Evolutionary conservation across 768 basidiomycete species (phyloP).

Genomic region (Xerocomellus dryophilus): DNA sequence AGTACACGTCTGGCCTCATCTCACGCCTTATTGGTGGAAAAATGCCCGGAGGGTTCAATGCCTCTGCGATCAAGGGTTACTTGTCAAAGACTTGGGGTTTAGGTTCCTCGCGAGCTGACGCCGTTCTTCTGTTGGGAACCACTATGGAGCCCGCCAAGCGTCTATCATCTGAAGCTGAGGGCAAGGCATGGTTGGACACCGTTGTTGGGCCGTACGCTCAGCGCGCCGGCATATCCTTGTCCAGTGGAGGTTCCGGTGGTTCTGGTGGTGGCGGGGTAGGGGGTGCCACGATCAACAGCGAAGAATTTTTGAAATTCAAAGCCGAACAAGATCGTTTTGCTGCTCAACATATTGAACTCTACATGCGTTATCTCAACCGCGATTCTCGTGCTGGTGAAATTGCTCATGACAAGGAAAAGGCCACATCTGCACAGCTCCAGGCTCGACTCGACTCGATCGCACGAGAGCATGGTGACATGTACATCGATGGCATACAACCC

Average conservation of each 20-base stretch:
- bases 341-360: constrained; percentile 88
- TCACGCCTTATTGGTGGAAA: constrained; percentile 92
- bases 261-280: constrained; percentile 57
- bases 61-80: constrained; percentile 84
- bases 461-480: constrained; percentile 89
- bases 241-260: constrained; percentile 61
- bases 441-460: constrained; percentile 83
- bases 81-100: constrained; percentile 93
- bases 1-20: constrained; percentile 87
- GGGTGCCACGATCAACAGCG: constrained; percentile 94
- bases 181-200: constrained; percentile 88
- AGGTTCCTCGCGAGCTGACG: constrained; percentile 87
- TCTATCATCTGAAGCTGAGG: constrained; percentile 85
- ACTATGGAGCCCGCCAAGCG: constrained; percentile 95
- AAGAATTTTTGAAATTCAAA: constrained; percentile 97
- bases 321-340: constrained; percentile 90
- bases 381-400: constrained; percentile 93
- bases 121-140: constrained; percentile 83
- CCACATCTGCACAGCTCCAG: constrained; percentile 68
- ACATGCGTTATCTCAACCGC: constrained; percentile 93
- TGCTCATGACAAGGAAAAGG: constrained; percentile 84
- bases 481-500: constrained; percentile 94
- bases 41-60: constrained; percentile 99
- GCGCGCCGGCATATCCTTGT: constrained; percentile 82
- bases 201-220: constrained; percentile 85